Evolutionary conservation across 495 filamentous ascomycete genomes (phyloP), one percentile per base, ranked within the genome.

Genomic region (Tuber microsphaerosporum): DNA sequence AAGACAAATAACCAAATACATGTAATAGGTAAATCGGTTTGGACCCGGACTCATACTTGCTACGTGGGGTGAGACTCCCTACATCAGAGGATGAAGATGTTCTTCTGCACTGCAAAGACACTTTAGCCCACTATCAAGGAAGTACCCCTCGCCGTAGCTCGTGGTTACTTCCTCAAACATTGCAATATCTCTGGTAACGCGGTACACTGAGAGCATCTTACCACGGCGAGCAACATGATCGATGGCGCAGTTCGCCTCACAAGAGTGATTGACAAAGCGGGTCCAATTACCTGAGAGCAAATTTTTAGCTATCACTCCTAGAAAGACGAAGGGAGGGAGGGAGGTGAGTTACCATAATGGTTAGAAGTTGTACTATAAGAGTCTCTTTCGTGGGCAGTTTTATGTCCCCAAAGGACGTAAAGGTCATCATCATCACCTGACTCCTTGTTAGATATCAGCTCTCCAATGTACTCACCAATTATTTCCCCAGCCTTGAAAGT

Each of bases 111-210:
- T 43, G 45, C 74, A 80, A 8, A 80, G 46, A 41, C 78, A 80
- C 39, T 51, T 31, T 31, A 41, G 22, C 43, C 20, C 12, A 12
- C 22, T 56, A 0, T 20, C 6, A 26, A 10, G 7, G 69, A 82
- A 82, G 73, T 83, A 82, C 37, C 20, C 31, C 16, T 17, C 4
- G n/a, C 81, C 81, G 26, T 83, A 83, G 69, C 69, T 65, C 17
- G 76, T 43, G 26, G 79, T 83, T 43, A 83, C 48, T 44, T 83
- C 79, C 42, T 83, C 75, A 41, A 83, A 82, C 39, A 75, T 80
- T 34, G 43, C 42, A 56, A 83, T 79, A 6, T 70, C 48, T 43
- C n/a, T 45, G 20, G 4, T 31, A 0, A 77, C 26, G 19, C 51
- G 45, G 61, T 45, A 79, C 26, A 79, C 65, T 16, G 77, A 71